These are phyloP conservation scores for Tuber calosporum DNA, from an alignment of 495 filamentous ascomycete species.

Conservation along the genomic window DNA sequence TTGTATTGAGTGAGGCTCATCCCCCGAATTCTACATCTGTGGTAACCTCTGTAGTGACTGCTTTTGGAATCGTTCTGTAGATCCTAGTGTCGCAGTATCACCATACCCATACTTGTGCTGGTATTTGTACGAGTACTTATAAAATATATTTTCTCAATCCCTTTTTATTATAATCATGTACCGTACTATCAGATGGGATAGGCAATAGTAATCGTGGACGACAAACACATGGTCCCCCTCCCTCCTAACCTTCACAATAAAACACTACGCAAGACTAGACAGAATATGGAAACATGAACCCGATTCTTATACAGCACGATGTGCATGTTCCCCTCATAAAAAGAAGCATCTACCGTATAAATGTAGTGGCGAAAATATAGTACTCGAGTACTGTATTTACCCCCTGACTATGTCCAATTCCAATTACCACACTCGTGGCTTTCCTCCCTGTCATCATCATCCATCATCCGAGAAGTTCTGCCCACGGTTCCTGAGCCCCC, in stretches of 20 bases:
- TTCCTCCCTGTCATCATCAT: constrained; percentile 2
- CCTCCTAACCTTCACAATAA: neutral
- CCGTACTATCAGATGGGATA: neutral
- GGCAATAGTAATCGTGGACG: neutral
- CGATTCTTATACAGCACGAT: neutral
- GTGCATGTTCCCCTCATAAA: neutral
- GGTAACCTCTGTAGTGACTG: neutral
- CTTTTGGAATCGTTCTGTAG: neutral
- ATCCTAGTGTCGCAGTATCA: no score
- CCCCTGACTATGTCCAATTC: neutral
- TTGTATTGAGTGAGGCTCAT: neutral
- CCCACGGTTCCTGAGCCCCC: neutral
- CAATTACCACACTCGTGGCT: neutral
- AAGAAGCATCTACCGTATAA: neutral
- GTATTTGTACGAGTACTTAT: no score
- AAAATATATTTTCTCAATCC: neutral
- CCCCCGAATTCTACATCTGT: neutral
- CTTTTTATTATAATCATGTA: neutral
- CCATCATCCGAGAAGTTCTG: neutral
- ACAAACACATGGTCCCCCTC: neutral
- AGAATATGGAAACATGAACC: neutral
- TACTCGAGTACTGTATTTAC: no score
- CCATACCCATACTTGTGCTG: neutral
- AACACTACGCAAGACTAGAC: neutral
- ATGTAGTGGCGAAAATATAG: neutral